Conservation (phyloP, 805 yeast genomes). For the Candida jianshihensis region DNA sequence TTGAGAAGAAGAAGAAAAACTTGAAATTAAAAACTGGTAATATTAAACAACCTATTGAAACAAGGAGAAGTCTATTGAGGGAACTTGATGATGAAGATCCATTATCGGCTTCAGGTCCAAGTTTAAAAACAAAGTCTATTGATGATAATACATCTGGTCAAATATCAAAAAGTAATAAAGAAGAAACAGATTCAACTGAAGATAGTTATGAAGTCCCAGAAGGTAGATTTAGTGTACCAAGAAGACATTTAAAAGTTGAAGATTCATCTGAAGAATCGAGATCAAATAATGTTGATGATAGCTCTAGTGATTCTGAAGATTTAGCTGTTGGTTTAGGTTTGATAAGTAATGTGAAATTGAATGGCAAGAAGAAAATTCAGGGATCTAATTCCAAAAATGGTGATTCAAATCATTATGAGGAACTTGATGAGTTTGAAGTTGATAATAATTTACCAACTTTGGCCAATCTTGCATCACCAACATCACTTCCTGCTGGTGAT, state of each 20-base stretch:
- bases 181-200: slow-evolving; percentile 10
- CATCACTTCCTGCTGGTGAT: slow-evolving; percentile 49
- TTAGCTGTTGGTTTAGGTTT: slow-evolving; percentile 23
- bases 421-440: slow-evolving; percentile 2
- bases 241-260: not conserved
- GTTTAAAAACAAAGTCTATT: not conserved
- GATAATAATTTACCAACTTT: slow-evolving; percentile 34
- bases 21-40: not conserved
- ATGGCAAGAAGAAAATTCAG: slow-evolving; percentile 15
- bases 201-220: slow-evolving; percentile 18
- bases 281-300: slow-evolving; percentile 15
- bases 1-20: slow-evolving; percentile 1
- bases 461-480: slow-evolving; percentile 50
- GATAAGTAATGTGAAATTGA: slow-evolving; percentile 8
- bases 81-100: slow-evolving; percentile 16
- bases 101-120: slow-evolving; percentile 5
- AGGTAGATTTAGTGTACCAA: slow-evolving; percentile 8
- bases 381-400: slow-evolving; percentile 18
- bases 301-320: slow-evolving; percentile 22
- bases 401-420: slow-evolving; percentile 10
- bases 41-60: not conserved
- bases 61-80: not conserved
- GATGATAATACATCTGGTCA: no score
- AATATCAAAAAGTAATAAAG: no score
- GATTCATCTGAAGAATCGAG: slow-evolving; percentile 5